Base-by-base conservation (phyloP, 2,329 filamentous ascomycete genomes). In the Dactylonectria estremocensis region DNA sequence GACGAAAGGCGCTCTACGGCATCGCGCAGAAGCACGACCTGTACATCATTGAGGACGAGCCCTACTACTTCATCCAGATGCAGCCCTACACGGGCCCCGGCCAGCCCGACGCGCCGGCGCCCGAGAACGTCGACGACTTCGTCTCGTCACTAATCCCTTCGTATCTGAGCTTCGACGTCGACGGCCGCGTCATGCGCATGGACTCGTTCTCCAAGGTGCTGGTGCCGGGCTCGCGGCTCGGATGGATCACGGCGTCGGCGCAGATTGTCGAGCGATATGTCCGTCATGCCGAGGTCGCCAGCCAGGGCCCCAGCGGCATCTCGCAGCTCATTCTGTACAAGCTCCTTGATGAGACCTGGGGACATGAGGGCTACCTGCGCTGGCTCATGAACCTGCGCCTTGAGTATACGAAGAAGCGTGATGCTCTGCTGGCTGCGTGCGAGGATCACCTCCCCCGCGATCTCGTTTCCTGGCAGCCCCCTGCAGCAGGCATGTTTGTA, bases 201-300 rank as follows among this genome's bases (percentile, higher is more conserved):
- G 95, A 98, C 79, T 97, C 94, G 0, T 97, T 98, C 83, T 97
- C 93, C 76, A 98, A 98, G 83, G 93, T 97, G 1, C 86, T 97
- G 35, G 88, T 94, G 0, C 95, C 95, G 0, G 95, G 95, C 9
- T 91, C 92, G 14, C 90, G 95, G 50, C 83, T 92, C 46, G 95
- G 95, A 48, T 99, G 96, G 95, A 88, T 98, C 66, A 97, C 95
- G 0, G 95, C 91, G 1, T 93, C 93, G 2, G 92, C 92, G 76
- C 92, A 98, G 83, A 87, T 99, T 66, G 84, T 97, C 65, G 93
- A 97, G 80, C 89, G 93, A 45, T 97, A 94, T 81, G 86, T 91
- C 69, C 91, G 93, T 50, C 94, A 97, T 81, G 91, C 91, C 71
- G 96, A 99, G 81, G 90, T 92, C 22, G 92, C 91, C 45, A 94